phyloP scores from a whole-genome alignment of 2,329 filamentous ascomycete genomes.

The Penicillium janthinellum region DNA sequence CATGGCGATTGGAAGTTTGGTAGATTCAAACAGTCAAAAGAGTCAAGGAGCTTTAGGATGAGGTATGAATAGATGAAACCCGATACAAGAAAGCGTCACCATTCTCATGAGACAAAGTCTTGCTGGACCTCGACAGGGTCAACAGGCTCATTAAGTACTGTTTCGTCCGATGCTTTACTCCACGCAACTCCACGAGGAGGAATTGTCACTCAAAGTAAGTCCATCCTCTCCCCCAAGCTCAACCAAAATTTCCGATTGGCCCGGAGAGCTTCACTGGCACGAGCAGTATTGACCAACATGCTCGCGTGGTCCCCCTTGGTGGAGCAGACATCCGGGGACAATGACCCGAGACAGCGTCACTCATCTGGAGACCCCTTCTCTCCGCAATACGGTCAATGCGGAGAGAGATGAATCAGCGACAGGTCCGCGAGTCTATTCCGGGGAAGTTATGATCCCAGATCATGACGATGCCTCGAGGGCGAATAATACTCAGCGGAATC shows the following conservation, averaged over 20 bases:
- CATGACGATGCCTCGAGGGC: too few relatives aligned
- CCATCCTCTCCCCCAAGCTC: background rate
- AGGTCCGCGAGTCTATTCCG: slow-evolving; percentile 23
- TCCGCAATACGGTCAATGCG: slow-evolving; percentile 4
- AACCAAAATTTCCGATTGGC: slow-evolving; percentile 25
- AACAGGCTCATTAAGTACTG: background rate
- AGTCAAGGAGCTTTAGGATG: background rate
- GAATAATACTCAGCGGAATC: background rate
- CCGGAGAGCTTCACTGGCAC: slow-evolving; percentile 5
- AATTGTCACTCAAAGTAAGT: background rate
- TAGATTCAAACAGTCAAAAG: background rate
- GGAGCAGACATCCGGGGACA: slow-evolving; percentile 29
- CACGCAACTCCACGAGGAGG: background rate
- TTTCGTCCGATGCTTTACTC: background rate
- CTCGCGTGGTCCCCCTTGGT: slow-evolving; percentile 18
- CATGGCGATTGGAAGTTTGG: slow-evolving; percentile 10
- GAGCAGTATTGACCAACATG: slow-evolving; percentile 15
- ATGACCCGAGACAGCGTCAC: slow-evolving; percentile 24
- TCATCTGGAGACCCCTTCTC: slow-evolving; percentile 4
- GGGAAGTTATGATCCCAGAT: background rate
- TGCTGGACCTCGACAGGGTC: background rate
- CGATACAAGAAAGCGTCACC: background rate
- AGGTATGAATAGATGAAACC: slow-evolving; percentile 3
- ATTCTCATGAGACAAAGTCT: background rate
- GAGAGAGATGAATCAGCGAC: slow-evolving; percentile 8